A percentile compares a stretch with the other conserved stretches of the same genome.
Evolutionary conservation across 208 protist species (phyloP).

Genomic region (Spongospora subterranea): DNA sequence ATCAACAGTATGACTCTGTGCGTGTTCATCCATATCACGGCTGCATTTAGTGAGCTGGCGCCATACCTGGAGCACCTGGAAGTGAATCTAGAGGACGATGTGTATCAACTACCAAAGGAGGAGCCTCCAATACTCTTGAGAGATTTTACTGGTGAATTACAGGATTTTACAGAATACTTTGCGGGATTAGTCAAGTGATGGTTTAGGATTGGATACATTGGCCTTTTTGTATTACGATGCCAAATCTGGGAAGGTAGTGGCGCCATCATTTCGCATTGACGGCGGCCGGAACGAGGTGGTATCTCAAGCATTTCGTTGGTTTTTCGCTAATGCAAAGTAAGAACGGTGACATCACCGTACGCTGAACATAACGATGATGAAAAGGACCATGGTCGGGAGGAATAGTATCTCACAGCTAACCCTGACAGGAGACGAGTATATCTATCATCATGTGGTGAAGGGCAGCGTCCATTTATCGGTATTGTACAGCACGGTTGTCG

Average conservation of each 20-base stretch:
- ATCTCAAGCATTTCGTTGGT: conserved; percentile 15
- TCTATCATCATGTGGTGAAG: background rate
- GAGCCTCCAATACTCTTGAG: background rate
- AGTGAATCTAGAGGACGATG: conserved; percentile 15
- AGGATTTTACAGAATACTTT: background rate
- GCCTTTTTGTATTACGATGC: conserved; percentile 31
- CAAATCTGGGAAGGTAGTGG: conserved; percentile 11
- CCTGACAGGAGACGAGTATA: background rate
- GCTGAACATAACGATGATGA: background rate
- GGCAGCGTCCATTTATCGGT: background rate
- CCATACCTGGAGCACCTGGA: conserved; percentile 43
- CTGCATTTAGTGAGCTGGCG: conserved; percentile 27
- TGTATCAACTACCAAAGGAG: conserved; percentile 23
- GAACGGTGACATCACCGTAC: background rate
- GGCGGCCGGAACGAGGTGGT: background rate
- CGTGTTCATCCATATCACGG: conserved; percentile 41
- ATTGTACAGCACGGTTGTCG: conserved; percentile 29
- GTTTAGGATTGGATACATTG: background rate
- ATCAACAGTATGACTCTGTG: background rate
- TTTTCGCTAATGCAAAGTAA: background rate
- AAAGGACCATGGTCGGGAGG: background rate
- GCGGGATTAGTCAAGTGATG: background rate
- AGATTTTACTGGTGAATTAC: background rate
- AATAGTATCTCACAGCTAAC: background rate
- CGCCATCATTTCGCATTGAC: background rate